A percentile compares a stretch with the other conserved stretches of the same genome.
Evolutionary conservation across 1,284 basidiomycete genomes (phyloP).

Genomic region (Coniferiporia weirii): DNA sequence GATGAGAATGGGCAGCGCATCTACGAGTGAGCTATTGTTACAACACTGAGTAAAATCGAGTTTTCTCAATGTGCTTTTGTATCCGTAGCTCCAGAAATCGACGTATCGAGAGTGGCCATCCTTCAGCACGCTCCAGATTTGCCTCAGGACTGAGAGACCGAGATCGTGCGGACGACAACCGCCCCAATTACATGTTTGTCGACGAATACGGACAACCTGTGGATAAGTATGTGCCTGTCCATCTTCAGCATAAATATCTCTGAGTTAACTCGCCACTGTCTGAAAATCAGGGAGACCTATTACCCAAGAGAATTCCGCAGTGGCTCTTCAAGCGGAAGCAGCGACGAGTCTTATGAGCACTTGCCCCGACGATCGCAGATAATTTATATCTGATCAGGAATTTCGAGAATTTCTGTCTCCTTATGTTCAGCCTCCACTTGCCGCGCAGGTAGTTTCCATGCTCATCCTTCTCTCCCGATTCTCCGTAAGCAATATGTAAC

Average conservation of each 20-base stretch:
- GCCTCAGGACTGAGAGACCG: not conserved
- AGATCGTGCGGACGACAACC: not conserved
- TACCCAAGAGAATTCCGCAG: not conserved
- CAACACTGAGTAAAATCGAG: not conserved
- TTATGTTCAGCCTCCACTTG: not conserved
- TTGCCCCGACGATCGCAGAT: slow-evolving; percentile 5
- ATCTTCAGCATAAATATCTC: not conserved
- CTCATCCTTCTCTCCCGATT: not conserved
- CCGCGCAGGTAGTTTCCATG: not conserved
- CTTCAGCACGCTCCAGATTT: not conserved
- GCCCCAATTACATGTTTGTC: not conserved
- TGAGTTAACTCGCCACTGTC: not conserved
- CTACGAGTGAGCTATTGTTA: slow-evolving; percentile 5
- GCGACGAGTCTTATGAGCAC: not conserved
- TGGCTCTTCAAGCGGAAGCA: not conserved
- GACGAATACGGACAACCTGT: slow-evolving; percentile 6
- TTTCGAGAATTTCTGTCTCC: not conserved
- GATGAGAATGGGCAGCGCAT: slow-evolving; percentile 14
- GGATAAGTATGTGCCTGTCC: slow-evolving; percentile 1
- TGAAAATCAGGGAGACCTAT: not conserved
- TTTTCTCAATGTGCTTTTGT: not conserved
- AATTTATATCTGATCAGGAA: not conserved
- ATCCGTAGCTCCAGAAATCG: not conserved
- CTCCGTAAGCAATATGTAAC: not conserved
- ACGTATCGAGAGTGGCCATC: not conserved